Evolutionary conservation across 2,329 filamentous ascomycete genomes (phyloP), one percentile per base, ranked within the genome.

Genomic region (Exserohilum turcica): DNA sequence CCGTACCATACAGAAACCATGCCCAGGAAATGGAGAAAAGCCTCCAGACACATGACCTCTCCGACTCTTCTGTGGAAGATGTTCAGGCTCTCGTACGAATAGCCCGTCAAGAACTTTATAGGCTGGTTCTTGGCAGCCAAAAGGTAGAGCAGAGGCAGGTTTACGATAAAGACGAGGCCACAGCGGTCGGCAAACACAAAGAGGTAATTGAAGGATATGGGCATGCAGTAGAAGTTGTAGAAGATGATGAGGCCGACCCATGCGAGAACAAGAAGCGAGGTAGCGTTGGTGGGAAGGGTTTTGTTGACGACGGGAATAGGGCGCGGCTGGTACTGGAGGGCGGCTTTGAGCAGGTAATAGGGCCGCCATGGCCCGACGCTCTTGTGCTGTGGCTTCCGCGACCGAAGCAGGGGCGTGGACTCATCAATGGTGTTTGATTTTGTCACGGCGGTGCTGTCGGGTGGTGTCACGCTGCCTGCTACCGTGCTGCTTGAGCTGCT

Each of bases 101-200:
- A 80, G 3, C 86, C 85, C 0, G 85, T 87, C 15, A 89, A 73
- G 2, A 78, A 61, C 52, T 82, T 82, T 29, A 88, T 65, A 0
- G 86, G 86, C 57, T 87, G 85, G 54, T 85, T 88, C 68, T 89
- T 89, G 28, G 86, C 86, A 2, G 83, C 81, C 3, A 89, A 76
- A 4, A 88, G 74, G 66, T 89, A 88, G 3, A 88, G 76, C 33
- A 82, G 70, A 3, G 80, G 80, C 1, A 83, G 69, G 50, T 82
- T 83, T 9, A 77, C 75, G 13, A 76, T 76, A 60, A 82, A 82
- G 2, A 86, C 64, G 36, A 82, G 76, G 5, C 83, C 83, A 32
- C 81, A 78, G 27, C 84, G 77, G 63, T 87, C 84, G 52, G 82
- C 81, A 42, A 86, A 80, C 47, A 84, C 77, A 66, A 86, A 84